Evolutionary conservation across 306 rosid species (phyloP).

Genomic region (Cucurbita argyrosperma): DNA sequence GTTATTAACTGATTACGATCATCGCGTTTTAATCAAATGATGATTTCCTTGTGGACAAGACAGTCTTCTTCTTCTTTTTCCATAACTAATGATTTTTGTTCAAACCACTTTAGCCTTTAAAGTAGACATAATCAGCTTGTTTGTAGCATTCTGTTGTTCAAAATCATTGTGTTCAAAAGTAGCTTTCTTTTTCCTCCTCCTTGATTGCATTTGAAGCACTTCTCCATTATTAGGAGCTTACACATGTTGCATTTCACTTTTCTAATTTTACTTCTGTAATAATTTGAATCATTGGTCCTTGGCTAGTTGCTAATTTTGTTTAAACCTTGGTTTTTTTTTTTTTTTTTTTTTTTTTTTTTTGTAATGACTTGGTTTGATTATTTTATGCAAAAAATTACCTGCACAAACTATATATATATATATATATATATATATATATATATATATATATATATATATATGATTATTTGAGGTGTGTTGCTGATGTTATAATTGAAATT

Average conservation of each 20-base stretch:
- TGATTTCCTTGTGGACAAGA: background rate
- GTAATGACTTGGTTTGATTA: background rate
- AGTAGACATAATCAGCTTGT: background rate
- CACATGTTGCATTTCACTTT: background rate
- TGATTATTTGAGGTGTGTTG: no score
- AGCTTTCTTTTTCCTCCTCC: no score
- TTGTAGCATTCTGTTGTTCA: no score
- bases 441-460: no score
- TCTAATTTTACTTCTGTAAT: background rate
- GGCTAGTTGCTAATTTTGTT: background rate
- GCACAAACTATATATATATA: no score
- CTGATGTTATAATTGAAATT: no score
- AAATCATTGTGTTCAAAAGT: no score
- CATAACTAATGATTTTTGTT: background rate
- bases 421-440: no score
- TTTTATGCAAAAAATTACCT: background rate
- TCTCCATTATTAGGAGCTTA: no score
- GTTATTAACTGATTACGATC: background rate
- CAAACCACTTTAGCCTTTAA: background rate
- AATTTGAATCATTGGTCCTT: background rate
- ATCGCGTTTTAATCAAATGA: background rate
- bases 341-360: no score
- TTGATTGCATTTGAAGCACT: no score
- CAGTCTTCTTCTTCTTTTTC: background rate
- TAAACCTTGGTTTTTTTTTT: background rate